A percentile compares a stretch with the other conserved stretches of the same genome.
Evolutionary conservation across 2,329 filamentous ascomycete genomes (phyloP).

Genomic region (Clarireedia sp.): DNA sequence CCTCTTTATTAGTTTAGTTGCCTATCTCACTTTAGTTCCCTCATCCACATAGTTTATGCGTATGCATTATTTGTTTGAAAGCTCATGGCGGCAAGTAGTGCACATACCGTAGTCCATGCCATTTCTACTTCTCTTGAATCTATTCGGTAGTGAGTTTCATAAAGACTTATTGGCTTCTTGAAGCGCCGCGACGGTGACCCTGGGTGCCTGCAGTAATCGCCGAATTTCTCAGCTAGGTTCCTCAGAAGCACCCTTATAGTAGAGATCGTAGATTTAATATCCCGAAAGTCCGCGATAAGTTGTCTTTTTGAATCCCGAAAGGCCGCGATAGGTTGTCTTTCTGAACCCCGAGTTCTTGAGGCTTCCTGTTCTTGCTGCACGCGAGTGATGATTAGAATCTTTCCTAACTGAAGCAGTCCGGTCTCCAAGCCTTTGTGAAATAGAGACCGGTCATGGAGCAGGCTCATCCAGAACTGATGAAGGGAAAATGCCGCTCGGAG

Average conservation of each 20-base stretch:
- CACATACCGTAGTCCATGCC: too few species aligned
- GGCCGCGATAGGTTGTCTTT: background rate
- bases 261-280: background rate
- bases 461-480: constrained; percentile 13
- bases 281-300: background rate
- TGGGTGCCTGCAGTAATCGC: too few species aligned
- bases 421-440: background rate
- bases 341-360: background rate
- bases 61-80: background rate
- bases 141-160: too few species aligned
- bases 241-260: too few species aligned
- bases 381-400: constrained; percentile 1
- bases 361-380: constrained; percentile 7
- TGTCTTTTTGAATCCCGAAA: background rate
- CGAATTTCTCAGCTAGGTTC: too few species aligned
- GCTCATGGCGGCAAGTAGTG: too few species aligned
- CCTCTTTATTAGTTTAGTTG: background rate
- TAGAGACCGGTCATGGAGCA: constrained; percentile 14
- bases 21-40: background rate
- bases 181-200: too few species aligned
- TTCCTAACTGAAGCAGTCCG: constrained; percentile 4
- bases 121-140: too few species aligned
- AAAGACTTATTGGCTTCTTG: too few species aligned
- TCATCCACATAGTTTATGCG: background rate
- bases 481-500: constrained; percentile 11